Percentiles rank a stretch among this genome's conserved stretches.
Conservation (phyloP, 805 yeast genomes). For the Teunomyces tritomae region DNA sequence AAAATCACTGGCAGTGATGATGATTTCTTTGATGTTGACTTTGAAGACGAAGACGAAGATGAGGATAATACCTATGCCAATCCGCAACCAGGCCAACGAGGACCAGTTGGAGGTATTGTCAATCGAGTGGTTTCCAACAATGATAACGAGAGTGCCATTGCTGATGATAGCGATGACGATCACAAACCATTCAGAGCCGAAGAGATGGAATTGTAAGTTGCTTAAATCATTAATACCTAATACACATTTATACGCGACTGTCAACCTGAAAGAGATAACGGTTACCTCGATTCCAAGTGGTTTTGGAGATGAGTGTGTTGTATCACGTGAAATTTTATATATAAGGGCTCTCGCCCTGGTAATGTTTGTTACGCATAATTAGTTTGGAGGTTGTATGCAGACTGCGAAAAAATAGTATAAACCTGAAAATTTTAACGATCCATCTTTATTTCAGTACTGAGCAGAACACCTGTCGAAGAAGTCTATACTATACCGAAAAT, state of each 20-base stretch:
- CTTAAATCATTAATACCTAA: neutral
- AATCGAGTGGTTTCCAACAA: conserved; percentile 8
- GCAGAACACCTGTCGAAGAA: conserved; percentile 63
- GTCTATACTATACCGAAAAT: conserved; percentile 50
- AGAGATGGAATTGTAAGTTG: conserved; percentile 39
- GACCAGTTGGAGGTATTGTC: conserved; percentile 15
- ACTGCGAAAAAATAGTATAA: neutral
- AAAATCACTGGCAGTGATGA: conserved; percentile 89
- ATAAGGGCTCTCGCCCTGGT: conserved; percentile 17
- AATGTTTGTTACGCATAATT: neutral
- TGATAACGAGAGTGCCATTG: conserved; percentile 20
- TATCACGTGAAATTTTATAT: neutral
- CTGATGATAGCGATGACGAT: conserved; percentile 24
- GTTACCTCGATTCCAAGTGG: too few relatives aligned
- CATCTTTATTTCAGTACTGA: conserved; percentile 20
- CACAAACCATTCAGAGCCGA: conserved; percentile 45
- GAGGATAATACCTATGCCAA: conserved; percentile 8
- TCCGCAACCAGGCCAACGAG: conserved; percentile 3
- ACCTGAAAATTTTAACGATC: conserved; percentile 3
- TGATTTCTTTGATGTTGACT: conserved; percentile 94
- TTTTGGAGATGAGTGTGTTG: neutral
- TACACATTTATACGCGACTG: neutral
- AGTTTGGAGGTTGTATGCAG: neutral
- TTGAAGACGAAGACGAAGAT: conserved; percentile 86
- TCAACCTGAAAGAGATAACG: too few relatives aligned